These are phyloP conservation scores for Tubosaeta sp. DNA, from an alignment of 768 basidiomycete genomes.

Conservation along the genomic window DNA sequence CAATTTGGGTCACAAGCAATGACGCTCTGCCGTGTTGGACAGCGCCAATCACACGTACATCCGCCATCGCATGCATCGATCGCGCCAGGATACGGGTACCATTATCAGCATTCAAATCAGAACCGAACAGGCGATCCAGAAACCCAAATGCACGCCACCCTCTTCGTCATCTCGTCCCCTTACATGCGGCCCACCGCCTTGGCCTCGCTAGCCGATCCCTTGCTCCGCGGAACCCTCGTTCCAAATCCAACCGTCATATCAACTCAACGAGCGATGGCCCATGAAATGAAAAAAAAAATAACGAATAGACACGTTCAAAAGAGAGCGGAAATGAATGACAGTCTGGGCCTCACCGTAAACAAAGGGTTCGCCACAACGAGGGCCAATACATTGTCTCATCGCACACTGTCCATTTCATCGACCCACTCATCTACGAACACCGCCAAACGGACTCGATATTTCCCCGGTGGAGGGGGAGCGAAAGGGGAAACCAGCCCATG, in stretches of 20 bases:
- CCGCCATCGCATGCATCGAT: neutral
- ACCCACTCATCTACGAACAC: slow-evolving; percentile 50
- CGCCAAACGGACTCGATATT: slow-evolving; percentile 13
- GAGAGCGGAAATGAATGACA: slow-evolving; percentile 9
- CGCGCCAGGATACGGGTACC: neutral
- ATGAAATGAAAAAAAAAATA: too few relatives aligned
- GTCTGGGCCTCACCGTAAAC: slow-evolving; percentile 3
- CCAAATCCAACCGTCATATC: neutral
- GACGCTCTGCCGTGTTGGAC: neutral
- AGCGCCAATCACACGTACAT: neutral
- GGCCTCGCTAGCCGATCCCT: neutral
- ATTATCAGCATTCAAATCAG: neutral
- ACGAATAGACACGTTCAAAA: neutral
- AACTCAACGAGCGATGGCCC: neutral
- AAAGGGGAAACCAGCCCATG: neutral
- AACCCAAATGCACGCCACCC: neutral
- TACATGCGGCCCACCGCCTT: neutral
- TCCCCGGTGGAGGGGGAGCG: neutral
- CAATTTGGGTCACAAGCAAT: neutral
- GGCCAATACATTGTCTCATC: neutral
- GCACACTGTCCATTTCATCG: neutral
- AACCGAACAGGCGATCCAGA: neutral
- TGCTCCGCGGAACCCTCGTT: neutral
- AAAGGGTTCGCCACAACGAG: slow-evolving; percentile 5
- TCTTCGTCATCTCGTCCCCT: neutral